Percentiles rank a stretch among this genome's conserved stretches.
These are phyloP conservation scores for Rosa chinensis DNA, from an alignment of 306 rosid genomes.

Conservation along the genomic window DNA sequence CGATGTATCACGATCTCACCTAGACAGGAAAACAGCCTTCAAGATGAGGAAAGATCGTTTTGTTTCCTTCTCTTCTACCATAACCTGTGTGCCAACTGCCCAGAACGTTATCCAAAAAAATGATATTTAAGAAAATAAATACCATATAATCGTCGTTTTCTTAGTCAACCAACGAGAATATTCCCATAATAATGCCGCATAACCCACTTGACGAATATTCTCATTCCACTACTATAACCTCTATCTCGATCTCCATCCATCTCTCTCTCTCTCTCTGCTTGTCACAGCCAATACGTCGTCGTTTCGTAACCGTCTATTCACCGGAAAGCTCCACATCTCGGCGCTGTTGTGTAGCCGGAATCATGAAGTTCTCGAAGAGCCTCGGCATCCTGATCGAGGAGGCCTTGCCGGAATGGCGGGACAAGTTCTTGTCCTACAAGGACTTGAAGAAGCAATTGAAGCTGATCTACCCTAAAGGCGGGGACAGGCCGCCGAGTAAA, in stretches of 20 bases:
- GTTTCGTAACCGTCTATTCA: neutral
- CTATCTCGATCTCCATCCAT: neutral
- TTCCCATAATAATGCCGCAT: neutral
- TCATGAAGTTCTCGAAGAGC: slow-evolving; percentile 85
- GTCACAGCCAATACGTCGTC: neutral
- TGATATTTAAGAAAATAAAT: neutral
- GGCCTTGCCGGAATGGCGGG: slow-evolving; percentile 85
- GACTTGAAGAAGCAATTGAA: slow-evolving; percentile 75
- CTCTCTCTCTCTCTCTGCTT: neutral
- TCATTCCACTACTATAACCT: neutral
- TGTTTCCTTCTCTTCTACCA: too few species aligned
- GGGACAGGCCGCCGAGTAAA: slow-evolving; percentile 32
- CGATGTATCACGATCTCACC: too few species aligned
- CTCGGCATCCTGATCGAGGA: slow-evolving; percentile 67
- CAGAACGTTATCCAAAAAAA: neutral
- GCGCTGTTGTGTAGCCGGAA: neutral
- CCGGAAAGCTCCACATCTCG: neutral
- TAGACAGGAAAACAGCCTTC: too few species aligned
- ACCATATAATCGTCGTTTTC: neutral
- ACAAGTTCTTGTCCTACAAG: slow-evolving; percentile 75
- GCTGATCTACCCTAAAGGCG: slow-evolving; percentile 51
- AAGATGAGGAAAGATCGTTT: too few species aligned
- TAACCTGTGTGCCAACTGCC: neutral
- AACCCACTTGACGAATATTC: slow-evolving; percentile 29
- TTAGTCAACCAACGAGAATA: neutral